A percentile compares a stretch with the other conserved stretches of the same genome.
Evolutionary conservation across 2,329 filamentous ascomycete genomes (phyloP).

Genomic region (Calonectria naviculata): DNA sequence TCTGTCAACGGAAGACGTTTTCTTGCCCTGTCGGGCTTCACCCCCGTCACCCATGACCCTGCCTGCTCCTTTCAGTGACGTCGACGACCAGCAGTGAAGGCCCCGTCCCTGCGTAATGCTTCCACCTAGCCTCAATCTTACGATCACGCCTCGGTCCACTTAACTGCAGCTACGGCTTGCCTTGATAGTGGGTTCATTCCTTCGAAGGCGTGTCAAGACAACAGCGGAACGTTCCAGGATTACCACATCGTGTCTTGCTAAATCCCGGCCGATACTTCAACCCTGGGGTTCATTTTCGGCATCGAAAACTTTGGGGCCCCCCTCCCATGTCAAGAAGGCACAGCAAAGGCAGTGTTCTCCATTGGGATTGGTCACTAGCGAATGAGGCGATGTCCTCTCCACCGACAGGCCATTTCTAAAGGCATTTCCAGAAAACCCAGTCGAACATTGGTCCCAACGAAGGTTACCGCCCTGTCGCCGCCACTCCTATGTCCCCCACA

Average conservation of each 20-base stretch:
- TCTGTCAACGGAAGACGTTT: constrained; percentile 28
- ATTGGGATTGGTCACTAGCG: constrained; percentile 10
- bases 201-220: constrained; percentile 15
- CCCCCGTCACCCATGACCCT: constrained; percentile 14
- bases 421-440: constrained; percentile 34
- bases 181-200: constrained; percentile 26
- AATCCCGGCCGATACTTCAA: constrained; percentile 7
- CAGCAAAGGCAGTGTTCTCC: constrained; percentile 20
- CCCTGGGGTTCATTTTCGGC: constrained; percentile 11
- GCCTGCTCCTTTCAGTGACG: constrained; percentile 28
- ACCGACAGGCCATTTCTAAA: constrained; percentile 32
- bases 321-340: neutral
- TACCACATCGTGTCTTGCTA: constrained; percentile 1
- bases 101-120: constrained; percentile 9
- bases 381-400: constrained; percentile 28
- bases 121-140: constrained; percentile 26
- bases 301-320: neutral
- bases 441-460: constrained; percentile 27
- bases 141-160: constrained; percentile 28
- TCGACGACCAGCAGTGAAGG: constrained; percentile 21
- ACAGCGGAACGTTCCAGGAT: constrained; percentile 21
- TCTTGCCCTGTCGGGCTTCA: constrained; percentile 15
- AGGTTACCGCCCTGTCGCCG: constrained; percentile 25
- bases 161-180: constrained; percentile 22
- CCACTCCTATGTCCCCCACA: constrained; percentile 14